Percentiles rank a stretch among this genome's conserved stretches.
phyloP scores from a whole-genome alignment of 2,329 filamentous ascomycete species.

The Microdochium bolleyi region DNA sequence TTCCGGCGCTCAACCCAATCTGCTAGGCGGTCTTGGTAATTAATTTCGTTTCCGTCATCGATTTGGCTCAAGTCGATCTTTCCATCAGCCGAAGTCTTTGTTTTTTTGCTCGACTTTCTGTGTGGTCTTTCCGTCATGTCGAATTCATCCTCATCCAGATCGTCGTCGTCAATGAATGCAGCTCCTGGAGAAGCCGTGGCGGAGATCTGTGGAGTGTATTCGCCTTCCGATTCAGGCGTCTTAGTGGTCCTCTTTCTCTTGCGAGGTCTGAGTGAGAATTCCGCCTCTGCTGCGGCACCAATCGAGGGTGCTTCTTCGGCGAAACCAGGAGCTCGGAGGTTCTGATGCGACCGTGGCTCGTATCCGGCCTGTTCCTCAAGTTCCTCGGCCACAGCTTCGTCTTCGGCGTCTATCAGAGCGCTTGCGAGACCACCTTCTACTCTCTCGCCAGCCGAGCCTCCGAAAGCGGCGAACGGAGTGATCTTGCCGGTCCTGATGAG shows the following conservation, averaged over 20 bases:
- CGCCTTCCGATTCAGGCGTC: conserved; percentile 30
- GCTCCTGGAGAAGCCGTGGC: conserved; percentile 14
- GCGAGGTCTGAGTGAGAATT: conserved; percentile 50
- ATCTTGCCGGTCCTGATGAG: conserved; percentile 96
- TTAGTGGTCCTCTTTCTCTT: conserved; percentile 41
- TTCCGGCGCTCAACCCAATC: conserved; percentile 65
- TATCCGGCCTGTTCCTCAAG: conserved; percentile 32
- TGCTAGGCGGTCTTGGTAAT: conserved; percentile 68
- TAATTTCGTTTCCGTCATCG: conserved; percentile 81
- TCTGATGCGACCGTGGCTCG: conserved; percentile 59
- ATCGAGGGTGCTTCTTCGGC: conserved; percentile 35
- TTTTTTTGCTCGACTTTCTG: conserved; percentile 32
- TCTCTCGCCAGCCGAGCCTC: conserved; percentile 51
- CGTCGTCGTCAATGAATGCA: conserved; percentile 22
- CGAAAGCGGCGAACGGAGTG: conserved; percentile 83
- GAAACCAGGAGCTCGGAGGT: conserved; percentile 68
- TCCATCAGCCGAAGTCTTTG: conserved; percentile 24
- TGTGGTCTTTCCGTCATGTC: conserved; percentile 27
- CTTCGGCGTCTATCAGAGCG: conserved; percentile 74
- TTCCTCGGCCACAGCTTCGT: conserved; percentile 52
- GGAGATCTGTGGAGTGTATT: conserved; percentile 30
- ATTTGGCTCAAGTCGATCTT: conserved; percentile 48
- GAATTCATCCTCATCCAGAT: conserved; percentile 29
- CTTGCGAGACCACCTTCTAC: conserved; percentile 66
- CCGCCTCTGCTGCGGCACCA: conserved; percentile 29